Evolutionary conservation across 331 rosid species (phyloP), one percentile per base, ranked within the genome.

Genomic region (Phaseolus coccineus): DNA sequence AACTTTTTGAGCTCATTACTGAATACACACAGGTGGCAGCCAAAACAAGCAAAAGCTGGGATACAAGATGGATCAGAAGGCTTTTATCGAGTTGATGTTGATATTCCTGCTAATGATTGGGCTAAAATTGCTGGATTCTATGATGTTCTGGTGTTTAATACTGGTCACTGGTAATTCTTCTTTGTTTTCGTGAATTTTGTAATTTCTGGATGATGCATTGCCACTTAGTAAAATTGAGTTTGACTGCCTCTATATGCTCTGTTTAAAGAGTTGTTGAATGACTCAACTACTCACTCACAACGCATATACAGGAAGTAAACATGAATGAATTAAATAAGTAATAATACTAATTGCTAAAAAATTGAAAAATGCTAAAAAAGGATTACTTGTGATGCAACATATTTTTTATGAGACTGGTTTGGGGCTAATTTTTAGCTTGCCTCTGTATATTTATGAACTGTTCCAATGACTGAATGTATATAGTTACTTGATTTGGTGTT

Each of bases 61-160:
- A 47, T 71, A 56, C 84, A 84, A 80, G 87, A 82, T 69, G 91
- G 86, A 82, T 59, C 83, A 10, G 86, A 91, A 82, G 98, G 98
- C 78, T 67, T 80, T 44, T 72, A 87, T 81, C 88, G 93, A 61
- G 96, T 93, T 19, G 99, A 95, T 74, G 96, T 90, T 61, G 99
- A 95, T 88, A 84, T 84, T 83, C 98, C 99, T 55, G 94, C 97
- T 16, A 93, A 89, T 77, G 97, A 91, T 61, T 95, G 99, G 99
- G 89, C 82, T 67, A 80, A 67, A 76, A 91, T 95, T 64, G 55
- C 85, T 75, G 87, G 87, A 74, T 95, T 91, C 87, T 95, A 93
- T 75, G 94, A 95, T 82, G 94, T 93, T 70, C 90, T 95, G 67
- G 86, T 95, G 82, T 95, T 93, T 82, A 95, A 90, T 74, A 90